Conservation (phyloP, 2,329 filamentous ascomycete genomes). For the Metarhizium rileyi region DNA sequence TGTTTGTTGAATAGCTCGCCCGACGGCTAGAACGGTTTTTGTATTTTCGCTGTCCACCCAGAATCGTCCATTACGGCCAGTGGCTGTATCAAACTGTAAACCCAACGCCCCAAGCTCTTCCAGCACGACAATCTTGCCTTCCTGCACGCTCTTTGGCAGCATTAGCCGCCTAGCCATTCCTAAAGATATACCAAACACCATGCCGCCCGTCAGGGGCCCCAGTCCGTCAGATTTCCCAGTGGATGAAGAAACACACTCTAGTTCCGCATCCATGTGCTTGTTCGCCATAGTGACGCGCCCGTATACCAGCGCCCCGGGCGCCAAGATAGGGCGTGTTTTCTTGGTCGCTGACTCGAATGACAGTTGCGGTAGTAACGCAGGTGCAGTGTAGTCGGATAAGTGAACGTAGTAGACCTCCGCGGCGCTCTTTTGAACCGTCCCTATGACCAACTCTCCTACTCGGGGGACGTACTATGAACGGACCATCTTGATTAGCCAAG, state of each 20-base stretch:
- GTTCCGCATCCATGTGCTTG: conserved; percentile 76
- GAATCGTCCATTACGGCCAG: conserved; percentile 83
- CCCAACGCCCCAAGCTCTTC: conserved; percentile 70
- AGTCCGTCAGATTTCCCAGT: conserved; percentile 86
- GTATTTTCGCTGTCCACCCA: conserved; percentile 79
- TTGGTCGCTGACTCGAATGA: conserved; percentile 90
- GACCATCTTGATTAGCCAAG: neutral
- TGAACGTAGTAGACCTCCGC: conserved; percentile 72
- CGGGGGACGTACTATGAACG: conserved; percentile 61
- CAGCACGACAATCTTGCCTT: conserved; percentile 61
- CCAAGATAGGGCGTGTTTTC: conserved; percentile 77
- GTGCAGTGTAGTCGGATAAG: conserved; percentile 54
- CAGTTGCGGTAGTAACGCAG: conserved; percentile 70
- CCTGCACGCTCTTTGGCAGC: conserved; percentile 48
- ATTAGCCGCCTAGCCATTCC: conserved; percentile 76
- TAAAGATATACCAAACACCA: conserved; percentile 72
- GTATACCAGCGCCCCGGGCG: conserved; percentile 72
- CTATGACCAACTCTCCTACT: conserved; percentile 79
- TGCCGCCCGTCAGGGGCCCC: conserved; percentile 74
- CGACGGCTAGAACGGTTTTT: conserved; percentile 66
- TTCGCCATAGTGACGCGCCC: conserved; percentile 71
- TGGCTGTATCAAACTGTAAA: conserved; percentile 83
- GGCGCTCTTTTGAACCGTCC: conserved; percentile 67
- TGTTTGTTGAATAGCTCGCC: conserved; percentile 66
- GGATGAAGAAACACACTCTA: conserved; percentile 78